These are phyloP conservation scores for Jimgerdemannia flammicorona DNA, from an alignment of 192 early-diverging fungal genomes.

Conservation along the genomic window DNA sequence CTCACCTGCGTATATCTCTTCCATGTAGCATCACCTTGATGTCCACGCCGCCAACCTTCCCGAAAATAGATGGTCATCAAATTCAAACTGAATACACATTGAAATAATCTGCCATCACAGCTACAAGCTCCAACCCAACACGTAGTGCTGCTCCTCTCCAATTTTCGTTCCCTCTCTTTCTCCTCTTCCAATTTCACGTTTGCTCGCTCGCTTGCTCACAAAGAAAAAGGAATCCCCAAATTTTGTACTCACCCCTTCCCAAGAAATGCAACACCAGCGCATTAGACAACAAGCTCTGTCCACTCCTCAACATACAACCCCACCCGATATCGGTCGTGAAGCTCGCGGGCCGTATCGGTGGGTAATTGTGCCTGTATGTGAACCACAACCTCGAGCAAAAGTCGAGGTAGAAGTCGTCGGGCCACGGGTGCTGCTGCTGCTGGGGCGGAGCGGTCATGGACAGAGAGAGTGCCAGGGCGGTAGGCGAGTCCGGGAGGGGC, in stretches of 20 bases:
- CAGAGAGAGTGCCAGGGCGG: constrained; percentile 15
- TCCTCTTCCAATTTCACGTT: too few species aligned
- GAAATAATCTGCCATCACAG: not conserved
- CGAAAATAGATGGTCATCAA: not conserved
- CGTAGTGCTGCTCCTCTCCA: too few species aligned
- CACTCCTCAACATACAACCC: constrained; percentile 97
- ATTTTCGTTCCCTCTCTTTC: too few species aligned
- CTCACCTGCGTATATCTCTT: constrained; percentile 39
- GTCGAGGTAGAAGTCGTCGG: constrained; percentile 62
- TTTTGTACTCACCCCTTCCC: constrained; percentile 57
- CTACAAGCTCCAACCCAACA: too few species aligned
- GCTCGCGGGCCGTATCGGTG: constrained; percentile 69
- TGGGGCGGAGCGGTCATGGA: not conserved
- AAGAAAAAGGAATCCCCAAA: not conserved
- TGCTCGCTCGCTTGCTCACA: not conserved
- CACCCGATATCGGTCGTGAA: constrained; percentile 88
- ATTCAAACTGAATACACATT: not conserved
- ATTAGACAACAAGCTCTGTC: constrained; percentile 90
- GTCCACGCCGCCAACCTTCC: constrained; percentile 43
- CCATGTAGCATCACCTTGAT: constrained; percentile 30
- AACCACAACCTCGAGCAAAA: constrained; percentile 86
- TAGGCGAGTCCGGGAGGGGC: not conserved
- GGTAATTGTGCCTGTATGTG: constrained; percentile 88
- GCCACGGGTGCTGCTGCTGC: not conserved
- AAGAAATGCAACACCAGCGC: constrained; percentile 71